Conservation (phyloP, 805 yeast genomes). For the Novakomyces olei region DNA sequence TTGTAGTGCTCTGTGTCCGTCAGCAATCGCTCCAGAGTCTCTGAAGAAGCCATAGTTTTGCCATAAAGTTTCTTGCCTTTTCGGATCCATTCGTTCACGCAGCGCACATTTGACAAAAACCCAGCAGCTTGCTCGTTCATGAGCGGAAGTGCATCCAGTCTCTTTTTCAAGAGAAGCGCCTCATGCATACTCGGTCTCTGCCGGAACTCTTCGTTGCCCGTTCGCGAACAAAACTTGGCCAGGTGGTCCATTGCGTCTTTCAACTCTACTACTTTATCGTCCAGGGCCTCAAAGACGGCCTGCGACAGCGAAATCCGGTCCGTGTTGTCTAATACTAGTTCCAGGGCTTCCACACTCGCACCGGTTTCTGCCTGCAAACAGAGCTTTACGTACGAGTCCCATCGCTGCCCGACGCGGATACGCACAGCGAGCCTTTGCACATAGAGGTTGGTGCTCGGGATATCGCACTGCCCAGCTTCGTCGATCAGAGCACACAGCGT, state of each 20-base stretch:
- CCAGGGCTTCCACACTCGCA: too few relatives aligned
- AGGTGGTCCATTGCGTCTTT: conserved; percentile 6
- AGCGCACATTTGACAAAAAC: conserved; percentile 12
- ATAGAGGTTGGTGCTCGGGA: conserved; percentile 10
- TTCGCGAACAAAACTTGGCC: conserved; percentile 8
- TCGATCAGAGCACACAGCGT: conserved; percentile 11
- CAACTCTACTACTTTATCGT: conserved; percentile 7
- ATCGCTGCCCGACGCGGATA: conserved; percentile 11
- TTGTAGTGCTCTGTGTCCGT: conserved; percentile 11
- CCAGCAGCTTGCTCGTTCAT: conserved; percentile 8
- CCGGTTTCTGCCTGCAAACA: too few relatives aligned
- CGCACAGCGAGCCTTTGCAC: conserved; percentile 6
- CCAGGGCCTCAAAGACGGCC: conserved; percentile 8
- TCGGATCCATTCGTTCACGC: conserved; percentile 20
- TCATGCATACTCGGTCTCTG: conserved; percentile 16
- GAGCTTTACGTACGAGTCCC: conserved; percentile 13
- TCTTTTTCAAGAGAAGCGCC: conserved; percentile 13
- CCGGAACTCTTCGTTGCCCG: conserved; percentile 16
- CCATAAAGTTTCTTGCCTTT: conserved; percentile 17
- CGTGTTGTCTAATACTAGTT: too few relatives aligned
- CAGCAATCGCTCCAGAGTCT: conserved; percentile 15
- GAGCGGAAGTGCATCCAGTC: conserved; percentile 8
- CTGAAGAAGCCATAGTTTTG: conserved; percentile 17
- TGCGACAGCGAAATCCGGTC: background rate
- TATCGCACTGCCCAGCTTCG: conserved; percentile 13